Evolutionary conservation across 139 green algal species (phyloP).

Genomic region (Pleodorina starrii): DNA sequence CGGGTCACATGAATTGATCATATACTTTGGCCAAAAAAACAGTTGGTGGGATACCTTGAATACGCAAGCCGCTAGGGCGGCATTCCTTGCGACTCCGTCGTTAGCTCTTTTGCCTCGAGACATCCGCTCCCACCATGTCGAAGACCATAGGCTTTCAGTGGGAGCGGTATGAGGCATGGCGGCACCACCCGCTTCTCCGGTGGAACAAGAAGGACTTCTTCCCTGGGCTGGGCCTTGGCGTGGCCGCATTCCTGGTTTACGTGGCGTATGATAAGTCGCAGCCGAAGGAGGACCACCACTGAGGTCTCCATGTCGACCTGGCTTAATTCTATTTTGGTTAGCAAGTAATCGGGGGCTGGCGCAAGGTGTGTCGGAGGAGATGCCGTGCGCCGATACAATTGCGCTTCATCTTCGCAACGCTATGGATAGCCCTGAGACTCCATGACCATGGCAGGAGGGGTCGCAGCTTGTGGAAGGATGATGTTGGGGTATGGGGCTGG

Average conservation of each 20-base stretch:
- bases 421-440: too few species aligned
- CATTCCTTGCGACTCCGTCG: not conserved
- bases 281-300: constrained; percentile 55
- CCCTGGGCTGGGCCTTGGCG: constrained; percentile 69
- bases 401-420: too few species aligned
- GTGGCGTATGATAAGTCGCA: constrained; percentile 70
- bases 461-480: too few species aligned
- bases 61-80: not conserved
- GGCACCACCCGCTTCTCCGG: constrained; percentile 74
- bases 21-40: not conserved
- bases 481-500: too few species aligned
- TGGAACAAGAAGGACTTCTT: constrained; percentile 68
- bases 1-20: not conserved
- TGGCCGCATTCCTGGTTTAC: constrained; percentile 67
- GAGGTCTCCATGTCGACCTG: not conserved
- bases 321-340: not conserved
- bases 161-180: constrained; percentile 77
- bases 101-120: not conserved
- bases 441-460: too few species aligned
- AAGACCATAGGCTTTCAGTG: constrained; percentile 73
- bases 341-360: too few species aligned
- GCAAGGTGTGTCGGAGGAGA: too few species aligned
- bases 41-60: not conserved
- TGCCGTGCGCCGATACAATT: too few species aligned
- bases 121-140: not conserved